Conservation (phyloP, 208 protist species). For the Leishmania martiniquensis region DNA sequence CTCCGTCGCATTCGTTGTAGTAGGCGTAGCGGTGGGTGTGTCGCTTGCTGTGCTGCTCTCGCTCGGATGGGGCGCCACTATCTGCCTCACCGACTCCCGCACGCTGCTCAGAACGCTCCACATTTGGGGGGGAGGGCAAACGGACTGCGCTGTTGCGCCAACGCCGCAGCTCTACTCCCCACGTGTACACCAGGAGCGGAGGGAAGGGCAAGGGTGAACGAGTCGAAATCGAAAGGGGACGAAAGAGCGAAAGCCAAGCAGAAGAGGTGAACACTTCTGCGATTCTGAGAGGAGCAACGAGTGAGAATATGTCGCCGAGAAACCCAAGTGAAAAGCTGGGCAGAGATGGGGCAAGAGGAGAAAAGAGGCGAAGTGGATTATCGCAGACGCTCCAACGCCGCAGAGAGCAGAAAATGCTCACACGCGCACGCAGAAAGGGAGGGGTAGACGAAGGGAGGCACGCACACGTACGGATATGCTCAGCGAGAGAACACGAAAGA, state of each 20-base stretch:
- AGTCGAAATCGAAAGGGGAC: not conserved
- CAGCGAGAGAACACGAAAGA: no score
- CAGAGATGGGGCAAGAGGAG: not conserved
- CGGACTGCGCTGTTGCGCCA: not conserved
- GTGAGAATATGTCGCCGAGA: not conserved
- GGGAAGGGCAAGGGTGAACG: not conserved
- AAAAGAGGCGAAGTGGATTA: no score
- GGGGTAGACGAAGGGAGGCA: not conserved
- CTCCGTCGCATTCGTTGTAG: not conserved
- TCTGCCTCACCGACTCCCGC: conserved; percentile 31
- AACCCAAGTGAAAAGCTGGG: not conserved
- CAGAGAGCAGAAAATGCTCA: not conserved
- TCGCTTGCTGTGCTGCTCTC: not conserved
- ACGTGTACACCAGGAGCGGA: not conserved
- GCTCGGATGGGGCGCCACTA: conserved; percentile 19
- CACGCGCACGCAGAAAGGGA: not conserved
- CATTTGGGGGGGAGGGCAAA: conserved; percentile 1
- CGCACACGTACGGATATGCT: no score
- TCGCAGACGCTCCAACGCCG: no score
- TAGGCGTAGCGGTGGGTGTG: not conserved
- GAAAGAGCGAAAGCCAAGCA: not conserved
- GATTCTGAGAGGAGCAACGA: not conserved
- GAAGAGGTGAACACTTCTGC: not conserved
- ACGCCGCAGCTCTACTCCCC: not conserved
- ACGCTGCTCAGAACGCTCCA: conserved; percentile 31